A percentile compares a stretch with the other conserved stretches of the same genome.
Evolutionary conservation across 352 stramenopile species (phyloP).

Genomic region (Elongisporangium prolatum): DNA sequence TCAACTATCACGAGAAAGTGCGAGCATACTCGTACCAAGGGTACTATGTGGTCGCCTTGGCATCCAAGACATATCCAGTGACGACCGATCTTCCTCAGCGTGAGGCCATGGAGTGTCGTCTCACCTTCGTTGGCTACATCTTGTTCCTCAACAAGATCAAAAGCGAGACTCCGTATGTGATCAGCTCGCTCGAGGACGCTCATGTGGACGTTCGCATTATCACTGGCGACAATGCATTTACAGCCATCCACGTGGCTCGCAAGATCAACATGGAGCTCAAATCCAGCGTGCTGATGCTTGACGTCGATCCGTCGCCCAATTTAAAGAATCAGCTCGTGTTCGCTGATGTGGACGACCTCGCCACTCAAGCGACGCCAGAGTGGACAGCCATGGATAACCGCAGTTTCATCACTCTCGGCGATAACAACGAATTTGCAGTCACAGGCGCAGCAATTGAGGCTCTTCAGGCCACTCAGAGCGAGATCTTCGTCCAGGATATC

Average conservation of each 20-base stretch:
- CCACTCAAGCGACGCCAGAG: constrained; percentile 12
- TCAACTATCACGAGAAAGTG: constrained; percentile 60
- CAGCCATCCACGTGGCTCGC: constrained; percentile 61
- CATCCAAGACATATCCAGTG: constrained; percentile 51
- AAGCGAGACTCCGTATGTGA: constrained; percentile 74
- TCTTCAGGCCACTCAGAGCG: constrained; percentile 21
- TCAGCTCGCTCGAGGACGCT: constrained; percentile 68
- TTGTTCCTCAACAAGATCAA: constrained; percentile 91
- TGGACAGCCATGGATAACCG: constrained; percentile 40
- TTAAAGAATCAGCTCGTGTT: constrained; percentile 29
- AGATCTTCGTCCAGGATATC: constrained; percentile 45
- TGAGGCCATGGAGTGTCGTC: constrained; percentile 69
- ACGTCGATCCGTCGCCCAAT: constrained; percentile 14
- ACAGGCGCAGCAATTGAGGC: constrained; percentile 57
- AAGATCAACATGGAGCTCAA: constrained; percentile 75
- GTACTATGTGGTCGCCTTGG: constrained; percentile 78
- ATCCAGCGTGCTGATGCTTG: constrained; percentile 43
- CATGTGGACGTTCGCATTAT: constrained; percentile 84
- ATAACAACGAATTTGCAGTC: constrained; percentile 61
- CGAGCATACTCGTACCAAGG: constrained; percentile 70
- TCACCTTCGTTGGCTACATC: constrained; percentile 82
- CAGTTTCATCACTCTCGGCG: constrained; percentile 42
- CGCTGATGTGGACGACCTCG: constrained; percentile 55
- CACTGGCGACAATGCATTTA: constrained; percentile 86
- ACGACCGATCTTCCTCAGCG: constrained; percentile 42